Percentiles rank a stretch among this genome's conserved stretches.
Evolutionary conservation across 2,329 filamentous ascomycete species (phyloP).

Genomic region (Pseudogymnoascus sp.): DNA sequence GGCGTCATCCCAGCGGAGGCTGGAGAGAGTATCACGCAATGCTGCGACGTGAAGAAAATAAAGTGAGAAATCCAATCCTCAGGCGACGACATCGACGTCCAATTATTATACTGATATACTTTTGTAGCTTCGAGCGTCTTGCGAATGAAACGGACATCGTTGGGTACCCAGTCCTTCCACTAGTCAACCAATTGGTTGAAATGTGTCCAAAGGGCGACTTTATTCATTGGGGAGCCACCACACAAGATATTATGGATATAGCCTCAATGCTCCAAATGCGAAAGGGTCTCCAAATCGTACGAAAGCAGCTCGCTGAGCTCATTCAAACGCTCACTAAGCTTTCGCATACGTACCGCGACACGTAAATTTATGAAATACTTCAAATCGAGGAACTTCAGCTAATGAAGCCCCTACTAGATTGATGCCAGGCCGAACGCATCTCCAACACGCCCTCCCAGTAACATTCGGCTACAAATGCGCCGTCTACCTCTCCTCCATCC

Average conservation of each 20-base stretch:
- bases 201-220: constrained; percentile 31
- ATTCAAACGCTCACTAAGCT: constrained; percentile 34
- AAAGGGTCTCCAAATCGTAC: constrained; percentile 37
- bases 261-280: constrained; percentile 45
- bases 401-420: not conserved
- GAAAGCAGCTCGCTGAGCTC: constrained; percentile 34
- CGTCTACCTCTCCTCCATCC: constrained; percentile 41
- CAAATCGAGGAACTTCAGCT: not conserved
- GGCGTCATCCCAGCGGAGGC: constrained; percentile 35
- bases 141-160: constrained; percentile 37
- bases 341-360: constrained; percentile 10
- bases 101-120: not conserved
- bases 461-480: constrained; percentile 50
- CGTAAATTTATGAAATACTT: not conserved
- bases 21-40: not conserved
- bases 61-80: constrained; percentile 15
- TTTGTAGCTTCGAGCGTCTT: not conserved
- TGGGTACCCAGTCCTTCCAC: constrained; percentile 42
- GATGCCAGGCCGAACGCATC: constrained; percentile 47
- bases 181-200: constrained; percentile 38
- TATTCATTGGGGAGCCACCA: constrained; percentile 50
- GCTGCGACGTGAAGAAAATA: not conserved
- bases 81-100: not conserved
- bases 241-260: constrained; percentile 49
- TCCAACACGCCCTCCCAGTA: constrained; percentile 46